Evolutionary conservation across 805 yeast species (phyloP), one percentile per base, ranked within the genome.

Genomic region (Schizosaccharomyces osmophilus): DNA sequence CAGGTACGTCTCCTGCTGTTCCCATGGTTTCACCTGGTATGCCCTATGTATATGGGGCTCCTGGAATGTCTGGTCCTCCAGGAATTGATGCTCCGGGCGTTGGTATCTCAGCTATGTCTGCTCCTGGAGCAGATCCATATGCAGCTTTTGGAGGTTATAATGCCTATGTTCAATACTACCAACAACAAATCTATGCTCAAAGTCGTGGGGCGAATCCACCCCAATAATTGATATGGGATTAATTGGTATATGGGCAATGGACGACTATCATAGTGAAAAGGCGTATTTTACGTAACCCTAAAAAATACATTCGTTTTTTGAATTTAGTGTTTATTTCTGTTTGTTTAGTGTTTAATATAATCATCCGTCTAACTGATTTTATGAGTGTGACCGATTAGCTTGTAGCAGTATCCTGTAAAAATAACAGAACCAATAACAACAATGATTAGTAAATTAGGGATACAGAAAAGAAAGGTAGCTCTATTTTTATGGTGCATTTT

Each of bases 391-490:
- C 9, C 32, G 41, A 36, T 36, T 5, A 36, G 6, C 32, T 31
- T 31, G 6, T 31, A 11, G 13, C 41, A 13, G 2, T 36, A 11
- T 36, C 8, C 15, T 36, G 5, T 36, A 11, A 19, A 45, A n/a
- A 17, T 24, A 45, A 6, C 71, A 74, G 70, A 74, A 24, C 64
- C 13, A 51, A 17, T 29, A 51, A 15, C 19, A 5, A 17, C 32
- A 26, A 51, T 19, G 8, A 51, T 69, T 63, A 26, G 24, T 17
- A 29, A 51, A 22, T 22, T 19, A 51, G 26, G 26, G 51, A 45
- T 19, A 45, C 22, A 45, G 51, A 70, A 88, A 73, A 1, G 95
- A 86, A 0, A 96, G 86, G 67, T 86, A 85, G 68, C 85, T 83
- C 68, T 51, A 22, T 17, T 17, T 29, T 24, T 54, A 32, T 15